These are phyloP conservation scores for Botrytis medusae DNA, from an alignment of 2,329 filamentous ascomycete species.

Conservation along the genomic window DNA sequence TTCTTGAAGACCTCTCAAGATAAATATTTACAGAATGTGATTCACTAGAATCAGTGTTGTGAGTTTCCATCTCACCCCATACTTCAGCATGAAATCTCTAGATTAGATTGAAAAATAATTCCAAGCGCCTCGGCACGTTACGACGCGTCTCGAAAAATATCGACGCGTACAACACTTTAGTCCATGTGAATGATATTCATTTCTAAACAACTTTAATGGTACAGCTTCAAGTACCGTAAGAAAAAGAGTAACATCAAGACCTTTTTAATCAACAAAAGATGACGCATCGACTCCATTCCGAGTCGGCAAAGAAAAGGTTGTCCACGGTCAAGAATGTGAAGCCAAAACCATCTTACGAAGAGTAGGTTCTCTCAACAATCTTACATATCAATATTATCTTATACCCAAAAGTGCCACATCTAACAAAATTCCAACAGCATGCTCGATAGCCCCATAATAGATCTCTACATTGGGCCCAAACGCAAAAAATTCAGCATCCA, in stretches of 20 bases:
- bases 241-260: neutral
- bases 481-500: slow-evolving; percentile 22
- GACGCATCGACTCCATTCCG: neutral
- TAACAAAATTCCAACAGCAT: neutral
- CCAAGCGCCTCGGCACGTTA: neutral
- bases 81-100: neutral
- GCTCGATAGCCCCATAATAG: slow-evolving; percentile 18
- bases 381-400: neutral
- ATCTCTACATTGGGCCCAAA: slow-evolving; percentile 23
- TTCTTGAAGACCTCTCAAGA: neutral
- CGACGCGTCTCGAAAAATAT: neutral
- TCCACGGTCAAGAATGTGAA: neutral
- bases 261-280: neutral
- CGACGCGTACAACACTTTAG: neutral
- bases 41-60: neutral
- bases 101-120: neutral
- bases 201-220: neutral
- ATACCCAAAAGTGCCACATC: neutral
- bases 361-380: neutral
- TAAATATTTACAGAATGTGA: neutral
- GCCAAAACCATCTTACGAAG: neutral
- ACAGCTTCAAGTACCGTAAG: neutral
- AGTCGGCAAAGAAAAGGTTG: neutral
- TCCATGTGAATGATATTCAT: neutral
- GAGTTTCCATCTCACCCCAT: neutral